Evolutionary conservation across 768 basidiomycete genomes (phyloP), one percentile per base, ranked within the genome.

Genomic region (Calvatia gigantea): DNA sequence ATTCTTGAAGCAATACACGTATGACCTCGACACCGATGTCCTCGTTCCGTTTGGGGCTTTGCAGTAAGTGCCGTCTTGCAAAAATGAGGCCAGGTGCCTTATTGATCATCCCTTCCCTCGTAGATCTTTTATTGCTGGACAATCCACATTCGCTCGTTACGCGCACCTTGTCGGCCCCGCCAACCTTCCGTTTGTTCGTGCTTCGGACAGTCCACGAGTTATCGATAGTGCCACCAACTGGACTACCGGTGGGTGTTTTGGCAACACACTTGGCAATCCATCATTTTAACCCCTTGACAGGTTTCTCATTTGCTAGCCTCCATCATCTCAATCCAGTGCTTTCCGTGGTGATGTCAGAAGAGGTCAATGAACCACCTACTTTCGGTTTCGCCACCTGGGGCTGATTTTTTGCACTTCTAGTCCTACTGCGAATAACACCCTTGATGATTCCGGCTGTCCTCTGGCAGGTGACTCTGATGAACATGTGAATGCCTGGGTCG

Each of bases 221-320:
- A 73, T 90, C 2, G 69, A 78, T n/a, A 84, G 87, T 17, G 89
- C 89, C 0, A 73, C 64, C 3, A 89, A 89, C 62, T 92, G 91
- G 89, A 78, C 79, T 6, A 70, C 73, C 58, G 90, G 89, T 84
- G 43, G 15, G 60, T 53, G 27, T 27, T 38, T 37, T 29, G 12
- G 27, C 17, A 27, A n/a, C 12, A 5, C 3, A 9, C 4, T 32
- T 11, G 17, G 9, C 37, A 3, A 27, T 37, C 9, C 21, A 29
- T 41, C 51, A 7, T 32, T 23, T 29, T 42, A 9, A 41, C 17
- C 8, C 6, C n/a, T 2, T 1, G n/a, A 6, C 19, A 89, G 89
- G 88, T 1, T 87, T 91, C 64, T 74, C 82, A 2, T 54, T 66
- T 19, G 85, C 85, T 2, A 85, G 80, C 59, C 54, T 71, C 29